Base-by-base conservation (phyloP, 2,329 filamentous ascomycete genomes). In the Aspergillus calidoustus region DNA sequence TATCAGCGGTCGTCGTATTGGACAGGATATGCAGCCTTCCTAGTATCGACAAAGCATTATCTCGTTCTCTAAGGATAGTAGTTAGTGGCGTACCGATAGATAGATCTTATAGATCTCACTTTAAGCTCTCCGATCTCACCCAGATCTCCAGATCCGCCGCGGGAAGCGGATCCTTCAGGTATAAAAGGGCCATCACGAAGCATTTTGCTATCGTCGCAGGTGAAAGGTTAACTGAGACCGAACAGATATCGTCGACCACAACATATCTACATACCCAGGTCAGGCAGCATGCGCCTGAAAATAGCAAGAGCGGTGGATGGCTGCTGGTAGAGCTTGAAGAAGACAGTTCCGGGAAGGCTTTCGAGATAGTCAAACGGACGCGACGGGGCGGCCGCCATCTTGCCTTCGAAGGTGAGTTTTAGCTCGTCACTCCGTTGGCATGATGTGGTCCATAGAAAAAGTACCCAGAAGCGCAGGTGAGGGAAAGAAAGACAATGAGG, bases 281-380 rank as follows among this genome's bases (percentile, higher is more conserved):
- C 91, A 61, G 95, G 92, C 61, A 99, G 86, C 93, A 99, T 97
- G 80, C 95, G 93, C 69, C 95, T 88, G 77, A 98, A 98, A 72
- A 99, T 93, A 68, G 95, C 95, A 68, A 99, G 88, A 43, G 93
- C 91, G 1, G 95, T 97, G 47, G 94, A 96, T 31, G 95, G 95
- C 82, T 97, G 93, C 80, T 93, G 91, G 83, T 99, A 99, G 50
- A 99, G 86, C 77, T 92, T 91, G 75, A 88, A 87, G 78, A 98
- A 97, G 41, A 92, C 96, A 47, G 91, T 92, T 66, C 93, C 92
- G 54, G 91, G 91, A 72, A 96, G 89, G 76, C 89, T 88, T 84
- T 98, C 93, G 76, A 98, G 89, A 80, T 97, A 98, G 75, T 97
- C 93, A 75, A 94, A 91, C 59, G 86, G 84, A 67, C 86, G 85